Evolutionary conservation across 306 rosid species (phyloP), one percentile per base, ranked within the genome.

Genomic region (Datisca glomerata): DNA sequence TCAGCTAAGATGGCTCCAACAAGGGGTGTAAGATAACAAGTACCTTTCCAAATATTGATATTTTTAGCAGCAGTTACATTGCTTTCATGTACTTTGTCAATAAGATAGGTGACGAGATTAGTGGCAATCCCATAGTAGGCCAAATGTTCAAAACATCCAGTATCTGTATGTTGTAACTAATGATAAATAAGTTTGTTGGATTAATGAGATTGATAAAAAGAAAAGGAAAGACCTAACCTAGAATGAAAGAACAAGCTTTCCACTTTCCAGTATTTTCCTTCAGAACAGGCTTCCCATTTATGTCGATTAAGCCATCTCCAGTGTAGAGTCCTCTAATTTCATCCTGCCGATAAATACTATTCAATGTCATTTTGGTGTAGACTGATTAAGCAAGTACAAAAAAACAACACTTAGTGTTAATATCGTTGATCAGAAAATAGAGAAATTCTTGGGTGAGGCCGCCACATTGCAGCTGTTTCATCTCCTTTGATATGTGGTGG

Each of bases 21-120:
- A 19, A 91, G 93, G 65, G 98, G 98, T 44, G 93, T 47, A 57
- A 91, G 95, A 76, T 84, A 91, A 64, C 98, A 91, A 61, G 98
- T 91, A 41, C 96, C 98, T 59, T 73, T 78, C 96, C 98, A 91
- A 34, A 86, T 91, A 57, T 93, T 91, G 45, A 91, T 93, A 65
- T 75, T 84, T 73, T 80, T 80, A 42, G 98, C 98, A 18, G 96
- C 98, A 38, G 79, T 47, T 21, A 57, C 96, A 67, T 91, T 91
- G 61, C 96, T 92, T 69, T 91, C 71, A 22, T 84, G 86, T 50
- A 91, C 70, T 56, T 84, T 91, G 37, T 23, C 45, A 8, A 94
- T 84, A 51, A 91, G 96, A 73, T 91, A 91, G 45, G 93, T 78
- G 40, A 91, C 98, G 49, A 91, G 92, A 39, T 91, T 91, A 45